Evolutionary conservation across 805 yeast genomes (phyloP).

Genomic region (Debaryomyces maramus): DNA sequence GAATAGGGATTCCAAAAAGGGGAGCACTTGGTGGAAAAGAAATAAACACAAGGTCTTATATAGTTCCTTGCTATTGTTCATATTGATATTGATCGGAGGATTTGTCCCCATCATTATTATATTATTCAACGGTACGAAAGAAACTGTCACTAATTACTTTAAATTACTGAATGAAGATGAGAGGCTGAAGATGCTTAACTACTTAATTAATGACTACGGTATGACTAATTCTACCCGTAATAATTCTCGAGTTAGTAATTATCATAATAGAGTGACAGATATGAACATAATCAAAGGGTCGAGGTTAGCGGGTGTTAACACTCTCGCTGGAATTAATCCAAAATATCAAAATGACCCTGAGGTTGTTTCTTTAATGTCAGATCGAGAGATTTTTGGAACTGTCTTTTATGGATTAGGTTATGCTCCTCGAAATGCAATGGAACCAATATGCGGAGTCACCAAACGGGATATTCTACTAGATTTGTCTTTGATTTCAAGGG

Average conservation of each 20-base stretch:
- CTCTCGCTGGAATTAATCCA: constrained; percentile 26
- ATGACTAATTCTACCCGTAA: not conserved
- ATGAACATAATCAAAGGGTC: constrained; percentile 9
- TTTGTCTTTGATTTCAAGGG: constrained; percentile 53
- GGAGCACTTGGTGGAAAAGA: not conserved
- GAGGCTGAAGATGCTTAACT: constrained; percentile 14
- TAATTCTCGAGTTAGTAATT: not conserved
- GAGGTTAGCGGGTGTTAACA: constrained; percentile 10
- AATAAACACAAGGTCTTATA: constrained; percentile 4
- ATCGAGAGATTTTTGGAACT: constrained; percentile 23
- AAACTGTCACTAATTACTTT: constrained; percentile 26
- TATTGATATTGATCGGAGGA: constrained; percentile 14
- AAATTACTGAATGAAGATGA: constrained; percentile 20
- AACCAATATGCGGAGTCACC: constrained; percentile 53
- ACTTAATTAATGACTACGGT: not conserved
- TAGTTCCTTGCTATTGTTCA: constrained; percentile 7
- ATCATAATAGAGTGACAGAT: no score
- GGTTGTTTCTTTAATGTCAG: constrained; percentile 36
- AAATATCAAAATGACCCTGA: constrained; percentile 34
- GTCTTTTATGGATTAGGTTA: constrained; percentile 60
- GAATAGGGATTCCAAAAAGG: not conserved
- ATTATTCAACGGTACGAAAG: constrained; percentile 31
- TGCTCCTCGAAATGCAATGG: constrained; percentile 54
- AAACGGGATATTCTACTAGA: constrained; percentile 54
- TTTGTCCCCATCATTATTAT: constrained; percentile 24